Evolutionary conservation across 1,139 yeast genomes (phyloP).

Genomic region (Blastobotrys serpentis): DNA sequence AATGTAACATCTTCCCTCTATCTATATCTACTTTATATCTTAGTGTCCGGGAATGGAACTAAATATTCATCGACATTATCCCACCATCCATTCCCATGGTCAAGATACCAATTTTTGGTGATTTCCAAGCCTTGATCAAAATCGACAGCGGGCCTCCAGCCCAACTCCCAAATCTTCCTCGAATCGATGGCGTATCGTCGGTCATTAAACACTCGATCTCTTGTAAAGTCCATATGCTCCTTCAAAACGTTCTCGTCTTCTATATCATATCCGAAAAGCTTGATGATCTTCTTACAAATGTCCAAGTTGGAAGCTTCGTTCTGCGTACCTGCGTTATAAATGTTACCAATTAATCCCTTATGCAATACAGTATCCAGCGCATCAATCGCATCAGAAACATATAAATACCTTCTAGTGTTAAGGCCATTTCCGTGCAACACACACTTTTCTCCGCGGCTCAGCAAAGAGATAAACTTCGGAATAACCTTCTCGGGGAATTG

Average conservation of each 20-base stretch:
- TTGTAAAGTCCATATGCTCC: slow-evolving; percentile 38
- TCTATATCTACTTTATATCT: background rate
- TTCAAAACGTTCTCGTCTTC: slow-evolving; percentile 19
- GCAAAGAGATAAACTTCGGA: slow-evolving; percentile 42
- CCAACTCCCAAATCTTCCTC: slow-evolving; percentile 42
- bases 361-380: slow-evolving; percentile 45
- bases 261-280: slow-evolving; percentile 30
- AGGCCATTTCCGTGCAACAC: slow-evolving; percentile 52
- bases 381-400: slow-evolving; percentile 48
- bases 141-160: slow-evolving; percentile 48
- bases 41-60: slow-evolving; percentile 32
- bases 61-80: slow-evolving; percentile 30
- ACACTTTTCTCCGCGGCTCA: slow-evolving; percentile 35
- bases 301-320: slow-evolving; percentile 47
- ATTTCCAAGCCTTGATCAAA: slow-evolving; percentile 42
- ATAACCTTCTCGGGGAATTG: slow-evolving; percentile 60
- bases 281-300: slow-evolving; percentile 34
- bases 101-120: slow-evolving; percentile 41
- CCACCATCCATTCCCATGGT: slow-evolving; percentile 37
- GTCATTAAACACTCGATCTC: slow-evolving; percentile 56
- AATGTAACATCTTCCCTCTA: background rate
- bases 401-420: slow-evolving; percentile 49
- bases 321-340: slow-evolving; percentile 52
- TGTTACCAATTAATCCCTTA: slow-evolving; percentile 39
- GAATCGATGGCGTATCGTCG: slow-evolving; percentile 47